Conservation (phyloP, 257 asterid genomes). For the Linderniella brevidens region DNA sequence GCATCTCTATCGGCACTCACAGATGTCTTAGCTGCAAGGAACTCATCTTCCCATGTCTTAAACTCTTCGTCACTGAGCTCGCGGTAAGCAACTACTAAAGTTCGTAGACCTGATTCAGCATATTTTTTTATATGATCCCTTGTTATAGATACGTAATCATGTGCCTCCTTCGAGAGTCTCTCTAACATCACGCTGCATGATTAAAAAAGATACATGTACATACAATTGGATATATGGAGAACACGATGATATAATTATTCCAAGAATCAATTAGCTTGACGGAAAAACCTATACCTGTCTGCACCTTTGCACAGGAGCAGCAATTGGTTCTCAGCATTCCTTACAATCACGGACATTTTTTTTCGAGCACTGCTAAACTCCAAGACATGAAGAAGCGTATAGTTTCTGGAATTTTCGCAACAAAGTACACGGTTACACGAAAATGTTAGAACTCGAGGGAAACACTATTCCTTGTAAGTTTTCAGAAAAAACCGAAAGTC, state of each 20-base stretch:
- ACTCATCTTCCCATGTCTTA: conserved; percentile 63
- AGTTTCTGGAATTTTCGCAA: conserved; percentile 38
- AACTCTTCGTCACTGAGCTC: conserved; percentile 62
- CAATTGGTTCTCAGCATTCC: conserved; percentile 48
- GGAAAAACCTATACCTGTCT: conserved; percentile 45
- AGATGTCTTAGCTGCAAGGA: conserved; percentile 50
- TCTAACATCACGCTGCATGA: conserved; percentile 66
- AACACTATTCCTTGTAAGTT: not conserved
- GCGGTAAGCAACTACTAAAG: conserved; percentile 71
- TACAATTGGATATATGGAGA: not conserved
- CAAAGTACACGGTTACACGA: conserved; percentile 1
- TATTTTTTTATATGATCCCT: conserved; percentile 58
- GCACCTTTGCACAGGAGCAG: conserved; percentile 92
- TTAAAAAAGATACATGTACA: not conserved
- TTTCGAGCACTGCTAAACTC: conserved; percentile 92
- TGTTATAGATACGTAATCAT: conserved; percentile 31
- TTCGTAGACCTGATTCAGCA: conserved; percentile 86
- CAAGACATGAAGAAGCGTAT: conserved; percentile 62
- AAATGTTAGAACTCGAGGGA: too few relatives aligned
- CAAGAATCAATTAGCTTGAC: not conserved
- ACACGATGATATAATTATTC: too few relatives aligned
- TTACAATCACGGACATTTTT: conserved; percentile 89
- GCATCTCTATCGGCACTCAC: conserved; percentile 55
- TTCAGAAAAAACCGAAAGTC: not conserved
- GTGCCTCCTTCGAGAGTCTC: conserved; percentile 43